phyloP scores from a whole-genome alignment of 2,329 filamentous ascomycete species.

The Stagonosporopsis vannaccii region DNA sequence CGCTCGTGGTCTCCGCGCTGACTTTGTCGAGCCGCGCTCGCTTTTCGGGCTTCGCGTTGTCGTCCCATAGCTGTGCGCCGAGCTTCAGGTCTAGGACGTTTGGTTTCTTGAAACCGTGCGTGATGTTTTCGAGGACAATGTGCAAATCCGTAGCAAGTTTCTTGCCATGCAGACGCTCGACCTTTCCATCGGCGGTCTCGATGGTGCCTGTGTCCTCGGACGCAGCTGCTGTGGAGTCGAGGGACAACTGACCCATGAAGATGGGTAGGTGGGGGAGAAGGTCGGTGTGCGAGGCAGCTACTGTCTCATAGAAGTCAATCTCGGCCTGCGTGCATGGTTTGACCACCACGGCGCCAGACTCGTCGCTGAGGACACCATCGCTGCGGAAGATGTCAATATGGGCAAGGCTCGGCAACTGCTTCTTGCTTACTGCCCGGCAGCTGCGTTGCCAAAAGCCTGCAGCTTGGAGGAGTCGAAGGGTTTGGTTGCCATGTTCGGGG shows the following conservation, averaged over 20 bases:
- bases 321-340: conserved; percentile 91
- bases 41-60: conserved; percentile 67
- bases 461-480: conserved; percentile 68
- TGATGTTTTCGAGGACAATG: conserved; percentile 85
- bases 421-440: conserved; percentile 80
- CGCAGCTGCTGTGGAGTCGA: conserved; percentile 49
- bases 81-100: conserved; percentile 96
- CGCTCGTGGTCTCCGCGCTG: conserved; percentile 65
- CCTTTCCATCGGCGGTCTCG: conserved; percentile 32
- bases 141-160: conserved; percentile 79
- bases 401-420: conserved; percentile 13
- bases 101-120: conserved; percentile 79
- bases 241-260: conserved; percentile 79
- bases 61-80: conserved; percentile 84
- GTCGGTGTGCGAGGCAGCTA: conserved; percentile 68
- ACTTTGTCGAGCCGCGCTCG: conserved; percentile 66
- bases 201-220: conserved; percentile 39
- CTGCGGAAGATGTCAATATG: conserved; percentile 56
- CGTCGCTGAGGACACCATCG: conserved; percentile 87
- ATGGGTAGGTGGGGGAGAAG: conserved; percentile 84
- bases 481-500: conserved; percentile 46
- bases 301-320: conserved; percentile 87
- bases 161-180: conserved; percentile 59
- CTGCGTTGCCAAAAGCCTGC: conserved; percentile 75
- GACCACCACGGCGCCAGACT: conserved; percentile 84